A percentile compares a stretch with the other conserved stretches of the same genome.
phyloP scores from a whole-genome alignment of 2,329 filamentous ascomycete species.

The Aspergillus hiratsukae region DNA sequence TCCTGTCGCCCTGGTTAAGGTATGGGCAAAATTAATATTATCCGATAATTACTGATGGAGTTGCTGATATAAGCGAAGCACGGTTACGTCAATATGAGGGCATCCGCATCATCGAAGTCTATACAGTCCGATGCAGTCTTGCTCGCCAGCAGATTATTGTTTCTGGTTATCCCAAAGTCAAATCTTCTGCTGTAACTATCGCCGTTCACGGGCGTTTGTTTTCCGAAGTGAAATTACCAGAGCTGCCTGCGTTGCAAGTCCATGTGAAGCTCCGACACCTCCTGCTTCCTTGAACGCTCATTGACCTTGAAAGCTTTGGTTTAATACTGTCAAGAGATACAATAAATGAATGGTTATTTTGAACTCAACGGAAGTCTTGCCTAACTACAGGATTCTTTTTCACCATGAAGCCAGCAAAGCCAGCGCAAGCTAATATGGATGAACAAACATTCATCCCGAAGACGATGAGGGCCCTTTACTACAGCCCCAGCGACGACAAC shows the following conservation, averaged over 20 bases:
- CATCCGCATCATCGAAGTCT: not conserved
- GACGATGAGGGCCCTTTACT: slow-evolving; percentile 38
- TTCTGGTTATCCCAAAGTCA: not conserved
- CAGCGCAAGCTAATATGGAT: slow-evolving; percentile 27
- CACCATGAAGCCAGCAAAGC: slow-evolving; percentile 19
- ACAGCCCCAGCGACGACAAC: slow-evolving; percentile 21
- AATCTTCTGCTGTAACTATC: not conserved
- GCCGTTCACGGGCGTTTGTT: not conserved
- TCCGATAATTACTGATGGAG: slow-evolving; percentile 2
- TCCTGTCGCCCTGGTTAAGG: not conserved
- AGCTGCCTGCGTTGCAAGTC: not conserved
- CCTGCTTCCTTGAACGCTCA: not conserved
- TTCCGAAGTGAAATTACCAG: not conserved
- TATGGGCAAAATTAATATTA: not conserved
- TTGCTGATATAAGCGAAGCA: slow-evolving; percentile 14
- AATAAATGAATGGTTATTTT: not conserved
- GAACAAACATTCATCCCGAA: slow-evolving; percentile 33
- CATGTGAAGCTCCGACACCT: not conserved
- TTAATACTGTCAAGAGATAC: not conserved
- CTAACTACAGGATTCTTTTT: not conserved
- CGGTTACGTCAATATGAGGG: slow-evolving; percentile 20
- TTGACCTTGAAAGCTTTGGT: not conserved
- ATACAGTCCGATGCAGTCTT: not conserved
- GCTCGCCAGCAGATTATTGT: not conserved
- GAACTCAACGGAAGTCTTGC: not conserved